These are phyloP conservation scores for Solanum chacoense DNA, from an alignment of 305 asterid species.

Conservation along the genomic window DNA sequence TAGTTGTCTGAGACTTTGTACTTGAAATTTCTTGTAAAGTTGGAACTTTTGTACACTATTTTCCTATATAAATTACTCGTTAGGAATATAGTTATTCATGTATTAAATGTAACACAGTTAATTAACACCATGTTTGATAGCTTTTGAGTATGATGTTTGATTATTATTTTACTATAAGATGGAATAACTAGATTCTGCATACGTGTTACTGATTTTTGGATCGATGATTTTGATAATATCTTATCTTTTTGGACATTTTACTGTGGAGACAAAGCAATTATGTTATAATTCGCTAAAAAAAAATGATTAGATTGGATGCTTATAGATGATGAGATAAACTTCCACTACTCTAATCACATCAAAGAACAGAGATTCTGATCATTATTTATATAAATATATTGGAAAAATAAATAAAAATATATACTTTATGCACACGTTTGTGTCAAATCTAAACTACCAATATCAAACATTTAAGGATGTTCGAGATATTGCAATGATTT, in stretches of 20 bases:
- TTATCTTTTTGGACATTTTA: constrained; percentile 43
- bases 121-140: not conserved
- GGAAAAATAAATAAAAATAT: not conserved
- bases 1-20: not conserved
- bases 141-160: not conserved
- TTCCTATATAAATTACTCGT: too few relatives aligned
- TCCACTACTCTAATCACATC: constrained; percentile 36
- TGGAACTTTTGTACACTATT: constrained; percentile 38
- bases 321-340: constrained; percentile 6
- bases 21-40: constrained; percentile 38
- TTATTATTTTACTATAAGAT: not conserved
- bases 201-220: not conserved
- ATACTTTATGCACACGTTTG: not conserved
- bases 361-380: constrained; percentile 21
- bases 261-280: constrained; percentile 9
- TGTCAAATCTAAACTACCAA: not conserved
- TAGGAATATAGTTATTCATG: not conserved
- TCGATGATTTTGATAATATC: constrained; percentile 14
- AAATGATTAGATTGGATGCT: constrained; percentile 34
- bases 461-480: not conserved
- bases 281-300: constrained; percentile 26
- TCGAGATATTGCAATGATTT: not conserved
- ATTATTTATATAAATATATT: not conserved
- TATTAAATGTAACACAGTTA: not conserved
- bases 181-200: too few relatives aligned